Conservation (phyloP, 345 rosid species). For the Durio zibethinus region DNA sequence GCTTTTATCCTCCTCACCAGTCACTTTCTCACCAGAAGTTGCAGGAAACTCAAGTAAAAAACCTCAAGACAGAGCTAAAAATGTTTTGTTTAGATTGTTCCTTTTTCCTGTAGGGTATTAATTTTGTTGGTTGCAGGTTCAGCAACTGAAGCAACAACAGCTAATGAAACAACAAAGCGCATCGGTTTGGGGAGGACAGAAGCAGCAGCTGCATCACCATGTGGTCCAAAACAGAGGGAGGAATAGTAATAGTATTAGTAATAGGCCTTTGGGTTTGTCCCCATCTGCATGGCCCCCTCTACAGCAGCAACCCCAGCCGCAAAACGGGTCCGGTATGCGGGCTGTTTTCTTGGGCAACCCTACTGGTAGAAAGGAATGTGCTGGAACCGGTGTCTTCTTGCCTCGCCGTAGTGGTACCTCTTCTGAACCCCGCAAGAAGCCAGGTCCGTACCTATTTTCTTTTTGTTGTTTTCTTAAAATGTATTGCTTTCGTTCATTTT, state of each 20-base stretch:
- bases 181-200: constrained; percentile 28
- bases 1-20: constrained; percentile 27
- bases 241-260: background rate
- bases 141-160: constrained; percentile 58
- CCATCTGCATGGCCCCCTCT: constrained; percentile 59
- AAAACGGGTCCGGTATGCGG: constrained; percentile 48
- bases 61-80: background rate
- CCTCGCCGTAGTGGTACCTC: constrained; percentile 52
- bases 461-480: too few species aligned
- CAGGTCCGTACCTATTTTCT: constrained; percentile 30
- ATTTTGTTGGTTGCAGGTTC: constrained; percentile 34
- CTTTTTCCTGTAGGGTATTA: background rate
- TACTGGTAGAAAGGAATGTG: constrained; percentile 44
- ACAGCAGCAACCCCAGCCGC: constrained; percentile 30
- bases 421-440: constrained; percentile 47
- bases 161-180: constrained; percentile 34
- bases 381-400: constrained; percentile 90
- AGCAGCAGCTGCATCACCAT: constrained; percentile 16
- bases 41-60: constrained; percentile 52
- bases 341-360: constrained; percentile 53
- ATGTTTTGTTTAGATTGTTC: background rate
- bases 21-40: constrained; percentile 48
- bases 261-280: constrained; percentile 36
- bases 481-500: background rate
- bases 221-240: constrained; percentile 25